These are phyloP conservation scores for Amanita subjunquillea DNA, from an alignment of 768 basidiomycete species.

Conservation along the genomic window DNA sequence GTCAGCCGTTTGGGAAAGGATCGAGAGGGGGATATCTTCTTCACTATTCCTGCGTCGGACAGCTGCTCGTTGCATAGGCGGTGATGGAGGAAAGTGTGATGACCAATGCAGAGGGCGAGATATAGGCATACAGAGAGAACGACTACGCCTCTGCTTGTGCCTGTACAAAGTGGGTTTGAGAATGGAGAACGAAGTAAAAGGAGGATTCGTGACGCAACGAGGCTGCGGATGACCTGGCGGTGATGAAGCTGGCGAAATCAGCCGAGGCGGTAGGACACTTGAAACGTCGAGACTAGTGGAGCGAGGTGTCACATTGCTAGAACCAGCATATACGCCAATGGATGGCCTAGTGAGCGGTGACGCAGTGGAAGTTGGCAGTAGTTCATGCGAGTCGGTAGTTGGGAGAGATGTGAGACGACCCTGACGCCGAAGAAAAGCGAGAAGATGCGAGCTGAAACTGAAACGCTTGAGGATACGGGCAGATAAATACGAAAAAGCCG, in stretches of 20 bases:
- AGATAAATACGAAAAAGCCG: slow-evolving; percentile 4
- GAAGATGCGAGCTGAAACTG: slow-evolving; percentile 1
- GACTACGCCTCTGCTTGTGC: slow-evolving; percentile 2
- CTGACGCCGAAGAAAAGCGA: slow-evolving; percentile 4
- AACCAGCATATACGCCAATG: slow-evolving; percentile 1
- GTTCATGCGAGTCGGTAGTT: slow-evolving; percentile 1
- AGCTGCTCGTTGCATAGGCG: background rate
- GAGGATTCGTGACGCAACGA: background rate
- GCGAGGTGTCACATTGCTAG: slow-evolving; percentile 4
- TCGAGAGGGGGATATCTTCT: slow-evolving; percentile 1
- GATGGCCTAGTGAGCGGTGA: slow-evolving; percentile 9
- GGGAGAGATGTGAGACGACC: background rate
- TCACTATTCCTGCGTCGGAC: background rate
- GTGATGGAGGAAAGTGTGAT: slow-evolving; percentile 3
- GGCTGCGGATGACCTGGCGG: background rate
- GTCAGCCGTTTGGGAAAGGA: background rate
- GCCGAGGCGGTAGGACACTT: background rate
- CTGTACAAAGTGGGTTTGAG: slow-evolving; percentile 3
- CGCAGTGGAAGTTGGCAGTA: slow-evolving; percentile 10
- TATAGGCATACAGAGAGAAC: slow-evolving; percentile 1
- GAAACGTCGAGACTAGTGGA: background rate
- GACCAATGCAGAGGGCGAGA: slow-evolving; percentile 1
- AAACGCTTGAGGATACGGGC: slow-evolving; percentile 4
- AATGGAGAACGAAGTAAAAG: slow-evolving; percentile 2
- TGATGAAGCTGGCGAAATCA: slow-evolving; percentile 4